Base-by-base conservation (phyloP, 768 basidiomycete genomes). In the Phlebiopsis gigantea region DNA sequence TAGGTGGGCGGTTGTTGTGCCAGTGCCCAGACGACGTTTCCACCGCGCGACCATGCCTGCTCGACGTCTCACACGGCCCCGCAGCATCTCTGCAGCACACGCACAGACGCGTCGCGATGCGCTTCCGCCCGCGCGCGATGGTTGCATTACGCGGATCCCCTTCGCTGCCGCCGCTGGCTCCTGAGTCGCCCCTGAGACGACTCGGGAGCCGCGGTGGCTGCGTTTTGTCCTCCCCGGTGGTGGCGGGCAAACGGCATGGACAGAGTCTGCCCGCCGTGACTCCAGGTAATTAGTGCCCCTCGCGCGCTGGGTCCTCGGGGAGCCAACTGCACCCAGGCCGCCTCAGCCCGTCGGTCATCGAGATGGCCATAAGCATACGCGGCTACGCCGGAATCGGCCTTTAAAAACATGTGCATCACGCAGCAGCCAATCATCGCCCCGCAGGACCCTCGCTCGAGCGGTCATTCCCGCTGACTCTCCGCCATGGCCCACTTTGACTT, bases 391-490 rank as follows among this genome's bases (percentile, higher is more conserved):
- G 34, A 39, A 12, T 9, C 44, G 19, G 19, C 24, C 44, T 17
- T 12, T 9, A 45, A 45, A 19, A 45, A 45, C 44, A 19, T 19
- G 24, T 45, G 15, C 15, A 12, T 19, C 44, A 3, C 44, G 14
- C n/a, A 12, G 44, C 44, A 45, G 34, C 34, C 34, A 39, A 39
- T 39, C 12, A n/a, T n/a, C n/a, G n/a, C n/a, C n/a, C n/a, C 42
- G 45, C 9, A 39, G 26, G 28, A 8, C 47, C 10, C 47, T 21
- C 47, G 28, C 28, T n/a, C 10, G n/a, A 4, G 24, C 17, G 26
- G 56, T 57, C 56, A 57, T 34, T 9, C 12, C 39, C 45, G 57
- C 57, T 58, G 42, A 58, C 51, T 24, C 51, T 6, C 2, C 44
- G 24, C 19, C 26, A 6, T 41, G 31, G 8, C 34, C 26, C 41